Evolutionary conservation across 108 stramenopile genomes (phyloP).

Genomic region (Halocafeteria seosinensis): DNA sequence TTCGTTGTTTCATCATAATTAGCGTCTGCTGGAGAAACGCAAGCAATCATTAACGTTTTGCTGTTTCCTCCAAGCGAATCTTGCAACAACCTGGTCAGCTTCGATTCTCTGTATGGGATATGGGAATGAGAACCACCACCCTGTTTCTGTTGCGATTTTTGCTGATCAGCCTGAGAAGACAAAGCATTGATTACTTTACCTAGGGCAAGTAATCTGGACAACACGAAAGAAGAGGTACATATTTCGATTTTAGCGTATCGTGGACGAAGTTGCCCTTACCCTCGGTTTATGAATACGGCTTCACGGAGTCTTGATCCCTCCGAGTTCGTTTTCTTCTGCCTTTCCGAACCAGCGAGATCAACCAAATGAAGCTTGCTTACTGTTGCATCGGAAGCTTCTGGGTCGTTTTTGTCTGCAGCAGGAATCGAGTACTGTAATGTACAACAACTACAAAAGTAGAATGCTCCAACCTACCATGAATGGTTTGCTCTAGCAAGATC

Average conservation of each 20-base stretch:
- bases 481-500: conserved; percentile 9
- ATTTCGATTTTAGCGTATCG: conserved; percentile 83
- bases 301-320: conserved; percentile 26
- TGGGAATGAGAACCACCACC: conserved; percentile 8
- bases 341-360: conserved; percentile 44
- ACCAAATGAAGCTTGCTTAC: conserved; percentile 42
- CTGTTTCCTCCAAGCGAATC: conserved; percentile 43
- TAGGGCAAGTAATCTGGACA: conserved; percentile 75
- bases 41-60: conserved; percentile 42
- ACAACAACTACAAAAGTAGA: too few species aligned
- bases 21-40: conserved; percentile 32
- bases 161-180: conserved; percentile 47
- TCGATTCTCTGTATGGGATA: conserved; percentile 43
- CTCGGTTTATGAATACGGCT: conserved; percentile 44
- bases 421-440: too few species aligned
- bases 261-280: too few species aligned
- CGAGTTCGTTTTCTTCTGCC: conserved; percentile 43
- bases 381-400: not conserved
- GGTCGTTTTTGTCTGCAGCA: not conserved
- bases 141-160: not conserved
- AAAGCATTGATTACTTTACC: conserved; percentile 95
- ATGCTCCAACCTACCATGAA: too few species aligned
- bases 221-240: conserved; percentile 69
- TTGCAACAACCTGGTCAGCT: conserved; percentile 40
- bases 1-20: conserved; percentile 40